Percentiles rank a stretch among this genome's conserved stretches.
Conservation (phyloP, 108 stramenopile genomes). For the Fistulifera pelliculosa region DNA sequence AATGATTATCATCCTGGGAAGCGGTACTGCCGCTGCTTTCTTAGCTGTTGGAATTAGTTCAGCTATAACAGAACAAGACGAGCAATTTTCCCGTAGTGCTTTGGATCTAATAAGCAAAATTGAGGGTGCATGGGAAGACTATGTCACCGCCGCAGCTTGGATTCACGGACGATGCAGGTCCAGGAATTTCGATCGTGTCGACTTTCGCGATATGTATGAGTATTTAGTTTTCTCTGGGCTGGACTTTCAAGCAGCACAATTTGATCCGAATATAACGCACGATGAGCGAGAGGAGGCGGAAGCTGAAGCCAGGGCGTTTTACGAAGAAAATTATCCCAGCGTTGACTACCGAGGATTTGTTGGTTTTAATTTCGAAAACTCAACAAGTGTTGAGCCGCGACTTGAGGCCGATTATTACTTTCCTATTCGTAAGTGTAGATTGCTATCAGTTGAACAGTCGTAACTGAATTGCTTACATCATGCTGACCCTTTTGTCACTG, state of each 20-base stretch:
- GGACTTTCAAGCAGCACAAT: slow-evolving; percentile 23
- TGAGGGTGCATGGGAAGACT: slow-evolving; percentile 20
- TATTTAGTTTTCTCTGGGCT: slow-evolving; percentile 19
- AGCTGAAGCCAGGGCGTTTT: slow-evolving; percentile 19
- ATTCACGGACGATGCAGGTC: slow-evolving; percentile 22
- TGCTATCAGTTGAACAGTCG: slow-evolving; percentile 15
- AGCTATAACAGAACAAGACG: background rate
- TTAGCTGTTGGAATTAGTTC: slow-evolving; percentile 11
- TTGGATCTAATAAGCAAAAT: slow-evolving; percentile 10
- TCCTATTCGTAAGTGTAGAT: slow-evolving; percentile 5
- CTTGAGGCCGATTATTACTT: slow-evolving; percentile 8
- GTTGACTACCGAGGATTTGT: slow-evolving; percentile 25
- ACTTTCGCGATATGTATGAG: slow-evolving; percentile 31
- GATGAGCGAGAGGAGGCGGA: slow-evolving; percentile 19
- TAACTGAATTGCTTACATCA: slow-evolving; percentile 10
- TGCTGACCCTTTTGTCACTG: background rate
- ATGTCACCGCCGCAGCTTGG: slow-evolving; percentile 19
- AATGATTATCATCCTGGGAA: slow-evolving; percentile 15
- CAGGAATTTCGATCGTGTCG: slow-evolving; percentile 6
- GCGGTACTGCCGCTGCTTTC: slow-evolving; percentile 12
- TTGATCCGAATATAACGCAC: slow-evolving; percentile 16
- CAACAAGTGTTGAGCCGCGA: background rate
- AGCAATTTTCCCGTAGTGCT: slow-evolving; percentile 25
- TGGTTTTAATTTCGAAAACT: slow-evolving; percentile 15
- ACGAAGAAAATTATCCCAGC: slow-evolving; percentile 14